Base-by-base conservation (phyloP, 192 early-diverging fungal genomes). In the Funneliformis mosseae region DNA sequence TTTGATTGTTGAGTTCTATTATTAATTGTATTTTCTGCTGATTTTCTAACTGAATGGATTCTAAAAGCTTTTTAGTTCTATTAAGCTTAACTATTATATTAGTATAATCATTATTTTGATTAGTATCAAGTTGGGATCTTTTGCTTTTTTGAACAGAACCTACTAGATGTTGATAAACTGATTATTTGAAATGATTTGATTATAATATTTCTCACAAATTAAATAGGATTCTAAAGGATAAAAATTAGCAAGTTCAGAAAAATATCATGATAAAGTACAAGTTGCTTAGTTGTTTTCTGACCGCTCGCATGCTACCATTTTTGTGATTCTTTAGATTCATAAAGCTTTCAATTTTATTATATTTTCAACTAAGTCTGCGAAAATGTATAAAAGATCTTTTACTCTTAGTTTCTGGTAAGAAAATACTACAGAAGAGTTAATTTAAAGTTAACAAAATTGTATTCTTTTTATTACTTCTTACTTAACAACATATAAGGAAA, bases 131-230 rank as follows among this genome's bases (percentile, higher is more conserved):
- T 14, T 8, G 12, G 8, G 38, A 27, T 27, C 9, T 67, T 67
- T 68, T 16, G 28, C 28, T 68, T 68, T 27, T 27, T 68, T 39
- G 11, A 68, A 27, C 11, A 68, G 25, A 68, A 68, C 38, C 25
- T 68, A 68, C 25, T 28, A 68, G 66, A 68, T 68, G 0, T 27
- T 68, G 23, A 68, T 68, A 68, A 68, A 68, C 66, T 68, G 66
- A 14, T 68, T 68, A 68, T 6, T 68, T 28, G 25, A 9, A 68
- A 68, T 27, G 38, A 68, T 33, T 33, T 33, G 33, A 33, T 33
- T 33, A 33, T 33, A 33, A 33, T 33, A 3, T 33, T 33, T 33
- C 28, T 68, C 28, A 68, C 66, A 68, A 68, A 68, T 68, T 68
- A 27, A 68, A 68, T 68, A 27, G 0, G 25, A 25, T 16, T 68